phyloP scores from a whole-genome alignment of 2,329 filamentous ascomycete genomes.

The Niveomyces coronatus region DNA sequence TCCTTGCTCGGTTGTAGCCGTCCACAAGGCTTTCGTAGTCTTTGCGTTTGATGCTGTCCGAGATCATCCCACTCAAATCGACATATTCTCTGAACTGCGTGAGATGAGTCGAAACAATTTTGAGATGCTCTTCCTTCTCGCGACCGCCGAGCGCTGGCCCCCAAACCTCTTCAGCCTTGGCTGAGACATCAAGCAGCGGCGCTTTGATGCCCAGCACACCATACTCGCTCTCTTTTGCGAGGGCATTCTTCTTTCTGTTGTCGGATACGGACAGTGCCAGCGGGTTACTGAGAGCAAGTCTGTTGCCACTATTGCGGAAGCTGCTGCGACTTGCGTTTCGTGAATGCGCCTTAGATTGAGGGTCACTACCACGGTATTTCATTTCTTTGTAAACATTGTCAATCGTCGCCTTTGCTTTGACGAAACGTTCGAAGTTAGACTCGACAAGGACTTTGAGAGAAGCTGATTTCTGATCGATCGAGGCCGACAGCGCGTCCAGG shows the following conservation, averaged over 20 bases:
- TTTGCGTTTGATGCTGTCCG: constrained; percentile 78
- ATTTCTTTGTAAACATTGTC: constrained; percentile 99
- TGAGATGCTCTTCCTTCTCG: constrained; percentile 82
- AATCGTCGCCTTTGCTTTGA: constrained; percentile 92
- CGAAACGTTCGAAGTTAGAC: constrained; percentile 96
- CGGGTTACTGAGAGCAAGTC: constrained; percentile 25
- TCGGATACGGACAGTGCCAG: constrained; percentile 35
- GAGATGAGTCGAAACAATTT: constrained; percentile 63
- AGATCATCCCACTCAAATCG: constrained; percentile 65
- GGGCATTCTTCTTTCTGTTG: constrained; percentile 71
- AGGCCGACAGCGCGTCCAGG: constrained; percentile 74
- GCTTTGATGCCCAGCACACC: constrained; percentile 80
- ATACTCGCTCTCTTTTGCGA: constrained; percentile 87
- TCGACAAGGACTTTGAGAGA: constrained; percentile 94
- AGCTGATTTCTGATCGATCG: constrained; percentile 95
- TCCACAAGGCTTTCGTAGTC: constrained; percentile 85
- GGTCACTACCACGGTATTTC: constrained; percentile 59
- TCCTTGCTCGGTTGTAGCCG: constrained; percentile 74
- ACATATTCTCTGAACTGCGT: constrained; percentile 74
- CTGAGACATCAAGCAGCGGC: constrained; percentile 78
- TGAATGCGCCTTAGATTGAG: constrained; percentile 42
- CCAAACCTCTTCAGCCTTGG: constrained; percentile 96
- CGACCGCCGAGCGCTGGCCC: constrained; percentile 84
- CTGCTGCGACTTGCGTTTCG: constrained; percentile 58
- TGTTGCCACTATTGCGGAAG: constrained; percentile 42